Evolutionary conservation across 345 rosid genomes (phyloP).

Genomic region (Zanthoxylum bungeanum): DNA sequence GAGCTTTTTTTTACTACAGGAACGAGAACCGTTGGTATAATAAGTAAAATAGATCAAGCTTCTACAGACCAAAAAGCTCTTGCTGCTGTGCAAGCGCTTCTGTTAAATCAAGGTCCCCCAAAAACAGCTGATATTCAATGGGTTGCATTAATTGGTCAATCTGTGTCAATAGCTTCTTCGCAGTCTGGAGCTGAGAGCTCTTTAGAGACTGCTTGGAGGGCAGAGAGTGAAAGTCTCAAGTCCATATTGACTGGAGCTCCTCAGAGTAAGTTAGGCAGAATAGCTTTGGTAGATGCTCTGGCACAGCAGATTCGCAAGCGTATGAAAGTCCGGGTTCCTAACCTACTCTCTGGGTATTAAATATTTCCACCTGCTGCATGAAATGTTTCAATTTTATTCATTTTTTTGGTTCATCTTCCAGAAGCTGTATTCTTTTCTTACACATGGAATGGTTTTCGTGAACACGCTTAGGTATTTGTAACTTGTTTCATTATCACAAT

Average conservation of each 20-base stretch:
- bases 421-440: neutral
- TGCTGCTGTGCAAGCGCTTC: conserved; percentile 71
- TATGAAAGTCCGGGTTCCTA: conserved; percentile 74
- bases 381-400: neutral
- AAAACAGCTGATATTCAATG: conserved; percentile 68
- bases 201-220: conserved; percentile 77
- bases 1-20: conserved; percentile 36
- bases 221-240: conserved; percentile 75
- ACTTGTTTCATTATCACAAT: neutral
- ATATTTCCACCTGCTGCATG: neutral
- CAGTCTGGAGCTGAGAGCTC: conserved; percentile 76
- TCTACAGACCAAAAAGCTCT: conserved; percentile 61
- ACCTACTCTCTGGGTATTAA: conserved; percentile 64
- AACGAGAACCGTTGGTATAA: conserved; percentile 90
- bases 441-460: neutral
- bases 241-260: conserved; percentile 73
- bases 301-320: conserved; percentile 76
- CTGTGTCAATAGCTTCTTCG: conserved; percentile 70
- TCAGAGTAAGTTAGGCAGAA: conserved; percentile 68
- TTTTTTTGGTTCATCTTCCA: neutral
- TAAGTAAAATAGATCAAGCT: conserved; percentile 94
- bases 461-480: neutral
- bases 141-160: conserved; percentile 83
- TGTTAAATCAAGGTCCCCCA: conserved; percentile 70
- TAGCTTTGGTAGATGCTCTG: conserved; percentile 72